These are phyloP conservation scores for Auricularia sp. DNA, from an alignment of 768 basidiomycete species.

Conservation along the genomic window DNA sequence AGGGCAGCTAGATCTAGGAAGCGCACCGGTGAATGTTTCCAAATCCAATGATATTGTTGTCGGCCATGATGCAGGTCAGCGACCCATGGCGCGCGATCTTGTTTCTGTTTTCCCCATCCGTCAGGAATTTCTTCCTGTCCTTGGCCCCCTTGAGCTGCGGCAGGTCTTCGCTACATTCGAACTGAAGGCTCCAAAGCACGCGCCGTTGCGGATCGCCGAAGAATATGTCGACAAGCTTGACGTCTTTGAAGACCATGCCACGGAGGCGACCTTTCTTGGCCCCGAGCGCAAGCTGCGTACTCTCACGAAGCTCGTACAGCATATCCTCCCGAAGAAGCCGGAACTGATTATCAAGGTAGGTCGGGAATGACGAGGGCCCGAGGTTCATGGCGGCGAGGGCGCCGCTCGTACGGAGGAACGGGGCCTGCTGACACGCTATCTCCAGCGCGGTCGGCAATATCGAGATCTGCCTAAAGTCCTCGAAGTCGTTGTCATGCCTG, in stretches of 20 bases:
- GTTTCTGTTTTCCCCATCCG: conserved; percentile 24
- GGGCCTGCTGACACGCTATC: conserved; percentile 29
- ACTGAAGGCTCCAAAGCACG: conserved; percentile 25
- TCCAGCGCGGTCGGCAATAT: conserved; percentile 58
- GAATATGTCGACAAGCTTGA: conserved; percentile 28
- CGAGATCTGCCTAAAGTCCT: conserved; percentile 48
- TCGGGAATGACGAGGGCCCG: conserved; percentile 20
- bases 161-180: conserved; percentile 22
- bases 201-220: conserved; percentile 9
- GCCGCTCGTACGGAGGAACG: conserved; percentile 40
- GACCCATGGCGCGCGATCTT: conserved; percentile 42
- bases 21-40: conserved; percentile 30
- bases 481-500: conserved; percentile 60
- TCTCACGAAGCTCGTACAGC: conserved; percentile 44
- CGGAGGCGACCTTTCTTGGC: conserved; percentile 29
- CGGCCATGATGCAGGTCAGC: conserved; percentile 39
- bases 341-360: conserved; percentile 57
- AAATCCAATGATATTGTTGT: conserved; percentile 40
- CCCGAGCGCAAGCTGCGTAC: conserved; percentile 23
- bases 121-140: conserved; percentile 29
- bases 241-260: conserved; percentile 28
- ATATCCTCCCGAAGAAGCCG: conserved; percentile 56
- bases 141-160: conserved; percentile 16
- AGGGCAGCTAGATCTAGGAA: too few relatives aligned
- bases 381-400: conserved; percentile 34